Percentiles rank a stretch among this genome's conserved stretches.
Conservation (phyloP, 139 green algal species). For the Gonium pectorale region DNA sequence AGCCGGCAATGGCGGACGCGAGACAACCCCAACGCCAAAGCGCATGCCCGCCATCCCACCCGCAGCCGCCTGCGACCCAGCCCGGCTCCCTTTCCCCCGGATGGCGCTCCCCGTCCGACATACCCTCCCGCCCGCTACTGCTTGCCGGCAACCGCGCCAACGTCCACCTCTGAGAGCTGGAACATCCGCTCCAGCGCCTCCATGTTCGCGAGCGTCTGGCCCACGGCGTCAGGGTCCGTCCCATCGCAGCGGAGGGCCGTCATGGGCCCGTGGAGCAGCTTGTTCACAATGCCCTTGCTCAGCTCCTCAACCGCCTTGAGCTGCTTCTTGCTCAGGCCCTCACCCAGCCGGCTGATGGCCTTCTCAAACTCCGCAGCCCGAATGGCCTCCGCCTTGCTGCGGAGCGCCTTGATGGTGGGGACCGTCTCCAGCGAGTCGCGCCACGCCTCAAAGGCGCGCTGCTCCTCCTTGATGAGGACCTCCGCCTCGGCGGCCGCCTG, state of each 20-base stretch:
- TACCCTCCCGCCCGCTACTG: too few relatives aligned
- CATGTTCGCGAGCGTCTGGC: slow-evolving; percentile 98
- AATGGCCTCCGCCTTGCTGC: slow-evolving; percentile 94
- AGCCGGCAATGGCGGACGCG: too few relatives aligned
- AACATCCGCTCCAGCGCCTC: slow-evolving; percentile 99
- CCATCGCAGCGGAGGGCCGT: slow-evolving; percentile 94
- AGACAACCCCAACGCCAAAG: too few relatives aligned
- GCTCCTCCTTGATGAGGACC: slow-evolving; percentile 80
- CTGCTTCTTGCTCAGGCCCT: slow-evolving; percentile 97
- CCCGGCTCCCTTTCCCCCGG: too few relatives aligned
- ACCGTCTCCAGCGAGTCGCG: slow-evolving; percentile 98
- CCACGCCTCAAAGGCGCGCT: slow-evolving; percentile 95
- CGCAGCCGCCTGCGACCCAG: too few relatives aligned
- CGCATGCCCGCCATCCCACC: too few relatives aligned
- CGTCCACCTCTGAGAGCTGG: slow-evolving; percentile 74
- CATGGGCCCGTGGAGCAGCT: slow-evolving; percentile 99
- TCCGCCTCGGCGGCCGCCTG: slow-evolving; percentile 69
- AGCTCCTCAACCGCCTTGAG: slow-evolving; percentile 95
- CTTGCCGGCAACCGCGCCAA: slow-evolving; percentile 2
- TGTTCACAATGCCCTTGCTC: slow-evolving; percentile 96
- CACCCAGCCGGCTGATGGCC: slow-evolving; percentile 87
- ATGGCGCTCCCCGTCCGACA: too few relatives aligned
- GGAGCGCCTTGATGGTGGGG: slow-evolving; percentile 98
- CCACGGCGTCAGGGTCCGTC: slow-evolving; percentile 86
- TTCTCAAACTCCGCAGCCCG: slow-evolving; percentile 94